Conservation (phyloP, 2,329 filamentous ascomycete species). For the Beauveria brongniartii region DNA sequence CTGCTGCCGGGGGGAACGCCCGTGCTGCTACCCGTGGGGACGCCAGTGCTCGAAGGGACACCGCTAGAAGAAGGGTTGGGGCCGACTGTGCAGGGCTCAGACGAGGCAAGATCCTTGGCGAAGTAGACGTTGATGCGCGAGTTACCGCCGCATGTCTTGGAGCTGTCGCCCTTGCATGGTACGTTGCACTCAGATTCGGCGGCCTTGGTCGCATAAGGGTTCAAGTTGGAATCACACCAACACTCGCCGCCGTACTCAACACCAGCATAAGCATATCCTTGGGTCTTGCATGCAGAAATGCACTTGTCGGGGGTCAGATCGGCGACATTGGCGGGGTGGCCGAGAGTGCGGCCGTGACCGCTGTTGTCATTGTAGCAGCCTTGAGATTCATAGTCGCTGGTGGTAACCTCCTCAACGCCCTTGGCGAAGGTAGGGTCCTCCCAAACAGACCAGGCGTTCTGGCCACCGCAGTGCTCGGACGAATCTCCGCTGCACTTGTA, state of each 20-base stretch:
- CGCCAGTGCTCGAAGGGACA: background rate
- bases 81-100: slow-evolving; percentile 3
- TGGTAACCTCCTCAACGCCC: slow-evolving; percentile 34
- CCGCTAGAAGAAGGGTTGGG: slow-evolving; percentile 2
- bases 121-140: slow-evolving; percentile 23
- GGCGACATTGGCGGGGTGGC: slow-evolving; percentile 32
- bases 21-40: background rate
- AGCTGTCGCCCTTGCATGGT: slow-evolving; percentile 25
- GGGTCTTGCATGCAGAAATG: slow-evolving; percentile 32
- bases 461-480: slow-evolving; percentile 38
- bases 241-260: slow-evolving; percentile 40
- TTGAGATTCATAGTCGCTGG: slow-evolving; percentile 45
- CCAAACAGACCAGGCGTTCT: slow-evolving; percentile 38
- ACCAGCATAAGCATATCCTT: slow-evolving; percentile 40
- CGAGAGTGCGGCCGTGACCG: slow-evolving; percentile 34
- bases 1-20: background rate
- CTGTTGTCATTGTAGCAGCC: slow-evolving; percentile 51
- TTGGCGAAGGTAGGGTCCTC: slow-evolving; percentile 40
- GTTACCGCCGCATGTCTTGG: slow-evolving; percentile 26
- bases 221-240: slow-evolving; percentile 45
- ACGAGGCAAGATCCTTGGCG: slow-evolving; percentile 3
- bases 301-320: slow-evolving; percentile 35
- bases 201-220: slow-evolving; percentile 33
- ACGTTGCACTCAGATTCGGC: slow-evolving; percentile 23
- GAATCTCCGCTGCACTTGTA: slow-evolving; percentile 43